Evolutionary conservation across 225 moss, liverwort and hornwort species (phyloP).

Genomic region (Marchantia polymorpha): DNA sequence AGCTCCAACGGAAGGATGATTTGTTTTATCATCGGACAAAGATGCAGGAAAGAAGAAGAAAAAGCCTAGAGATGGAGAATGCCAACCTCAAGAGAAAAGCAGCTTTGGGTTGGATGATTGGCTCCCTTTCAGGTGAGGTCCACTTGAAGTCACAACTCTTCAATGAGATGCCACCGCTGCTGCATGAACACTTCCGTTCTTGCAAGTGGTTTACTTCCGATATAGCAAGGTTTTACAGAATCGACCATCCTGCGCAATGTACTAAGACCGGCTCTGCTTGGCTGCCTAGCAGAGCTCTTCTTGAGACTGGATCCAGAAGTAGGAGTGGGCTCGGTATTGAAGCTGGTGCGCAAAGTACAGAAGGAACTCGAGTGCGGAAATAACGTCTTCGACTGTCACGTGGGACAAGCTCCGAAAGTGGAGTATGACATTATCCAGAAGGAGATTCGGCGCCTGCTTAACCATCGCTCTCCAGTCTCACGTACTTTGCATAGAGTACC

Average conservation of each 20-base stretch:
- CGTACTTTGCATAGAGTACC: constrained; percentile 16
- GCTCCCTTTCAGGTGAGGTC: constrained; percentile 63
- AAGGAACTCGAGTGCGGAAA: constrained; percentile 63
- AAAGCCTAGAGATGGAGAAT: constrained; percentile 59
- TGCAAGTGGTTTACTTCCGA: too few species aligned
- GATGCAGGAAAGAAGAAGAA: constrained; percentile 52
- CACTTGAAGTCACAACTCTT: neutral
- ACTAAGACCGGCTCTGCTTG: constrained; percentile 2
- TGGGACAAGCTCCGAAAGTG: constrained; percentile 51
- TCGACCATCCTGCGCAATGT: neutral
- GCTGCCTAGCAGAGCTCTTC: constrained; percentile 51
- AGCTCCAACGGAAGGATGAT: constrained; percentile 63
- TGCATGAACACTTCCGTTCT: too few species aligned
- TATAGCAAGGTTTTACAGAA: too few species aligned
- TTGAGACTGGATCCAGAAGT: constrained; percentile 62
- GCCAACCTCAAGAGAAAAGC: constrained; percentile 61
- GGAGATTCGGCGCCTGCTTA: constrained; percentile 59
- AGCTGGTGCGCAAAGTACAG: constrained; percentile 72
- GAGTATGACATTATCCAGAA: constrained; percentile 68
- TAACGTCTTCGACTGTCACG: constrained; percentile 48
- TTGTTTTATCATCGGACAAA: constrained; percentile 47
- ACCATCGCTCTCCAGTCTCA: constrained; percentile 26
- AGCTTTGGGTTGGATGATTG: constrained; percentile 79
- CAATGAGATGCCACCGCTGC: too few species aligned
- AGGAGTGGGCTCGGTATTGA: constrained; percentile 61